Conservation (phyloP, 768 basidiomycete genomes). For the Gyrodon lividus region DNA sequence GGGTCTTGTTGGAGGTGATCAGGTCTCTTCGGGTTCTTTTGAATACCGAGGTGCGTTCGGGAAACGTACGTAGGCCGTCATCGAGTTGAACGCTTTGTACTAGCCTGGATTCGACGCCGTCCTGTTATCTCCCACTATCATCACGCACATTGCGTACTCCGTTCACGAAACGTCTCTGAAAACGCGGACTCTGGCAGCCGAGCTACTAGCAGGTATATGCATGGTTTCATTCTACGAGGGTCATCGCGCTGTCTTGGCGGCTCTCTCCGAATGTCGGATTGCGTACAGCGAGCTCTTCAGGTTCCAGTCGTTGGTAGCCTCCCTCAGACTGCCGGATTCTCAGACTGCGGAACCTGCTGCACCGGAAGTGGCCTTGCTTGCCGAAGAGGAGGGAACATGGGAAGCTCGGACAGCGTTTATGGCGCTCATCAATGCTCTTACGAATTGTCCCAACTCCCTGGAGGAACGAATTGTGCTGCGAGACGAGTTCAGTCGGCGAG, state of each 20-base stretch:
- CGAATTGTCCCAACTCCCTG: conserved; percentile 69
- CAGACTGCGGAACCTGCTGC: conserved; percentile 34
- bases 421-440: conserved; percentile 77
- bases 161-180: conserved; percentile 67
- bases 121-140: conserved; percentile 57
- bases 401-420: conserved; percentile 76
- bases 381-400: conserved; percentile 73
- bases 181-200: conserved; percentile 65
- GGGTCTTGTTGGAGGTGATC: conserved; percentile 68
- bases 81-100: neutral
- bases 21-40: conserved; percentile 80
- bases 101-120: conserved; percentile 75
- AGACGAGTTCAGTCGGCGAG: conserved; percentile 80
- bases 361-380: conserved; percentile 35
- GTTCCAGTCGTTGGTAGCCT: conserved; percentile 71
- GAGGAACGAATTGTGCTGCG: conserved; percentile 78
- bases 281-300: conserved; percentile 72
- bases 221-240: conserved; percentile 70
- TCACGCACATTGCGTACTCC: conserved; percentile 72
- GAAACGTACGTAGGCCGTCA: neutral
- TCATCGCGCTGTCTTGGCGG: conserved; percentile 69
- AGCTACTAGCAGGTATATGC: conserved; percentile 83
- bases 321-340: conserved; percentile 54
- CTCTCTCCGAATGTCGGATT: conserved; percentile 77
- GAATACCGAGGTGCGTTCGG: conserved; percentile 69